Evolutionary conservation across 371 early-diverging fungal species (phyloP), one percentile per base, ranked within the genome.

Genomic region (Zychaea mexicana): DNA sequence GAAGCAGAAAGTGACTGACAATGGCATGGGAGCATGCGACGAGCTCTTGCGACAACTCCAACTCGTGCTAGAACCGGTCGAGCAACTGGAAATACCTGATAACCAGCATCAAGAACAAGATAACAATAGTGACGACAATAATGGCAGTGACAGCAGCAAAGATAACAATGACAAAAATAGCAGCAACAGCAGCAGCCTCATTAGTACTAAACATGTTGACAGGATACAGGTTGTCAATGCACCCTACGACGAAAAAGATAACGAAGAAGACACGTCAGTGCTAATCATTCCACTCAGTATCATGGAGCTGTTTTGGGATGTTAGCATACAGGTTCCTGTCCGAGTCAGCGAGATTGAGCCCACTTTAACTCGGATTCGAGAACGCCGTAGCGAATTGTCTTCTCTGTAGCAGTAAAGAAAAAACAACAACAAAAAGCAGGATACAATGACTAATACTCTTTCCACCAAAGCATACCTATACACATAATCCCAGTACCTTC

Each of bases 271-370:
- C 33, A 61, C 66, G 4, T 56, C 66, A 15, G 61, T 66, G 26
- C 42, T 66, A 5, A 46, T 66, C 28, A 56, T 66, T 13, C 66
- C 66, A 12, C 26, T 61, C 17, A 38, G 49, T 12, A 57, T 61
- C 21, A 55, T 66, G 66, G 66, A 66, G 42, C 39, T 61, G 24
- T 66, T 66, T 49, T 66, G 66, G 66, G 57, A 54, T 21, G 49
- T 66, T 3, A 30, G 56, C 15, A 39, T 66, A 7, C 57, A 45
- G 15, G 61, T 57, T 27, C 66, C 66, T 24, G 66, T 57, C 28
- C 32, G 56, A 1, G 39, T 66, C 24, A 56, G 49, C 22, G 66
- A 66, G 31, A 38, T 66, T 13, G 61, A 60, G 26, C 59, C 39
- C 13, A 58, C 59, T 17, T 30, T 58, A 26, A 19, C 45, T 26